Evolutionary conservation across 2,329 filamentous ascomycete species (phyloP).

Genomic region (Monosporascus sp.): DNA sequence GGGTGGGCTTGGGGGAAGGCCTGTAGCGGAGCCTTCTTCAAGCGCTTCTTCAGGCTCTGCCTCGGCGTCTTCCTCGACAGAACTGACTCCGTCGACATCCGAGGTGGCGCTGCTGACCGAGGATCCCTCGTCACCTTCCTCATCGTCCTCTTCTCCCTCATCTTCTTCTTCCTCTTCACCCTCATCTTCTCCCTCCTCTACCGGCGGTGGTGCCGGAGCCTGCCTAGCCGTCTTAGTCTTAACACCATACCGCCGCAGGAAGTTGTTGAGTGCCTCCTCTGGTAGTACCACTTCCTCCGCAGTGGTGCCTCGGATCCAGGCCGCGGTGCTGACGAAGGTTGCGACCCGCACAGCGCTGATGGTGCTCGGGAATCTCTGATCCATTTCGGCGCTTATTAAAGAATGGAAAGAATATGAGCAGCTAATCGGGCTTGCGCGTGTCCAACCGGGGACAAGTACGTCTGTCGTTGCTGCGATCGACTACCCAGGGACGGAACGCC

Average conservation of each 20-base stretch:
- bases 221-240: conserved; percentile 3
- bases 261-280: conserved; percentile 17
- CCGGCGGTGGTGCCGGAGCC: background rate
- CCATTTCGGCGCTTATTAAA: conserved; percentile 9
- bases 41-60: background rate
- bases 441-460: background rate
- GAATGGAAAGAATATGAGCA: conserved; percentile 2
- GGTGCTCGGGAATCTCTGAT: conserved; percentile 16
- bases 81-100: background rate
- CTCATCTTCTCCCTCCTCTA: conserved; percentile 1
- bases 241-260: conserved; percentile 12
- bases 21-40: background rate
- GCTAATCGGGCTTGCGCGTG: background rate
- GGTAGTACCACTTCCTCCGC: conserved; percentile 14
- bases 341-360: conserved; percentile 22
- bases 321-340: conserved; percentile 20
- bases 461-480: background rate
- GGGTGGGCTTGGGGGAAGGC: background rate
- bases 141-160: conserved; percentile 1
- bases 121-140: conserved; percentile 7
- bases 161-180: conserved; percentile 2
- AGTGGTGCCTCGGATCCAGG: conserved; percentile 18
- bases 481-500: background rate
- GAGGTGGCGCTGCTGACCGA: background rate
- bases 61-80: background rate